These are phyloP conservation scores for Planoprotostelium fungivorum DNA, from an alignment of 78 protist genomes.

Conservation along the genomic window DNA sequence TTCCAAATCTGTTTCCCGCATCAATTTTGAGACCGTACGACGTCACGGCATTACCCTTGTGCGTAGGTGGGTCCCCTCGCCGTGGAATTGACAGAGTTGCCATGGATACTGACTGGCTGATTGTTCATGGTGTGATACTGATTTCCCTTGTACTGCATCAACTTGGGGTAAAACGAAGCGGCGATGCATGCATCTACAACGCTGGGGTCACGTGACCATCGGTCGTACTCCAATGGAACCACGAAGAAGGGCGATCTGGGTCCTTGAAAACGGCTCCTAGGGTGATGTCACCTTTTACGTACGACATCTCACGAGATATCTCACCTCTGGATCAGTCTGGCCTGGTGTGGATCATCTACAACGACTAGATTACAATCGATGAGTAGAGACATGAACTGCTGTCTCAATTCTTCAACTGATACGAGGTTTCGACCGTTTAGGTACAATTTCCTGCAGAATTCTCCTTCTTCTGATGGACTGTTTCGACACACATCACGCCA, in stretches of 20 bases:
- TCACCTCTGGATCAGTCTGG: not conserved
- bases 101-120: constrained; percentile 41
- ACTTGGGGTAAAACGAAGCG: not conserved
- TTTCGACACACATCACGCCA: constrained; percentile 27
- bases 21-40: too few relatives aligned
- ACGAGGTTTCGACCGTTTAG: not conserved
- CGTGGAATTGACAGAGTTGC: constrained; percentile 32
- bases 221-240: not conserved
- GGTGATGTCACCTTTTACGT: not conserved
- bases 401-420: not conserved
- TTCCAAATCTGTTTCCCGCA: not conserved
- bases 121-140: not conserved
- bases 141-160: not conserved
- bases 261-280: not conserved
- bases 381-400: not conserved
- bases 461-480: constrained; percentile 25
- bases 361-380: not conserved
- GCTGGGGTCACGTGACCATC: not conserved
- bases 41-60: not conserved
- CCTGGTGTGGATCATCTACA: not conserved
- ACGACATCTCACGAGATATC: not conserved
- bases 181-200: not conserved
- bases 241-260: not conserved
- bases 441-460: not conserved
- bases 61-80: constrained; percentile 29